Percentiles rank a stretch among this genome's conserved stretches.
Conservation (phyloP, 208 protist species). For the Trypanosomatidae sp. region DNA sequence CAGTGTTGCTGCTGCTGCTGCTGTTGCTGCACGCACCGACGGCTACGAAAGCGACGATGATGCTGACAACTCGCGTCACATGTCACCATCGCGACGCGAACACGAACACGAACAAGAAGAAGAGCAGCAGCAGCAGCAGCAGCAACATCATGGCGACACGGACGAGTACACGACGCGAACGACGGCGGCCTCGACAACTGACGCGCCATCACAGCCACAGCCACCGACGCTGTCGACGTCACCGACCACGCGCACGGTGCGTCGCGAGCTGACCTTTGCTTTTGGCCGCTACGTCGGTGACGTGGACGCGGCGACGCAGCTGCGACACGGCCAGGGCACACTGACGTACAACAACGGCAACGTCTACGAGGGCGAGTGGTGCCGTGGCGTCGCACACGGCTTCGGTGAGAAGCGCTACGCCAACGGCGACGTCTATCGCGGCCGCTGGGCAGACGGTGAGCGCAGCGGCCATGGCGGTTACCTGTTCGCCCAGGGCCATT, state of each 20-base stretch:
- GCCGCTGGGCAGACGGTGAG: constrained; percentile 38
- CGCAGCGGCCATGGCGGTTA: constrained; percentile 47
- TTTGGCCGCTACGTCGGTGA: constrained; percentile 49
- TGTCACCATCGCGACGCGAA: too few relatives aligned
- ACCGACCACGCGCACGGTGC: constrained; percentile 4
- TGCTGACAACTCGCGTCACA: too few relatives aligned
- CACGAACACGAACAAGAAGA: too few relatives aligned
- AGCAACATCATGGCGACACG: too few relatives aligned
- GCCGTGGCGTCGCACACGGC: constrained; percentile 33
- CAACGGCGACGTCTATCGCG: constrained; percentile 69
- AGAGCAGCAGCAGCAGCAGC: too few relatives aligned
- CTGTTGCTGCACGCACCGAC: neutral
- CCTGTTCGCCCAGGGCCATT: constrained; percentile 34
- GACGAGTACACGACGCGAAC: too few relatives aligned
- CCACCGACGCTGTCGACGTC: too few relatives aligned
- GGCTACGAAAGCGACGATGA: too few relatives aligned
- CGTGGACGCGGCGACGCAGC: constrained; percentile 24
- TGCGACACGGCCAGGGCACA: constrained; percentile 46
- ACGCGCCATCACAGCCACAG: neutral
- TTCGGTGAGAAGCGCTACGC: constrained; percentile 57
- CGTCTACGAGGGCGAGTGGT: constrained; percentile 68
- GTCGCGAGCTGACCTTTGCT: constrained; percentile 26
- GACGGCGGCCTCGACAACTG: neutral
- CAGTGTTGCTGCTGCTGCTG: neutral
- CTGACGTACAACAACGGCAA: constrained; percentile 59